A percentile compares a stretch with the other conserved stretches of the same genome.
Evolutionary conservation across 1,284 basidiomycete species (phyloP).

Genomic region (Pseudozyma sp.): DNA sequence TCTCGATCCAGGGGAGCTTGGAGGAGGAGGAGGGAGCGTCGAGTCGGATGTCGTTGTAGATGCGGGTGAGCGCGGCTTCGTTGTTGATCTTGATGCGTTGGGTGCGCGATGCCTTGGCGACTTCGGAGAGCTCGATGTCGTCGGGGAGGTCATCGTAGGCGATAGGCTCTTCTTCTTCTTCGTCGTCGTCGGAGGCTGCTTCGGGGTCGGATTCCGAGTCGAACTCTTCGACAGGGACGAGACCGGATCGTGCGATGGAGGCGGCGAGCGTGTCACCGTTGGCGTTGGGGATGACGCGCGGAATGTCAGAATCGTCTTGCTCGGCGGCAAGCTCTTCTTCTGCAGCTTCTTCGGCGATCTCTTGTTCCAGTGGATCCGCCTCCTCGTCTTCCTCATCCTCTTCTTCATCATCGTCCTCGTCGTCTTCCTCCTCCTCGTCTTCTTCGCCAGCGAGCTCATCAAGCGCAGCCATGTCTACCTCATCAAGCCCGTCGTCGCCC

Average conservation of each 20-base stretch:
- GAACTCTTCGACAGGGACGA: slow-evolving; percentile 45
- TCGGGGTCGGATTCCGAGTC: slow-evolving; percentile 42
- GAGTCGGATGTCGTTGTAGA: slow-evolving; percentile 59
- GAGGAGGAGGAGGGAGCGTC: slow-evolving; percentile 43
- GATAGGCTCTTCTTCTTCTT: slow-evolving; percentile 36
- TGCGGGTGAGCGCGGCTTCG: slow-evolving; percentile 54
- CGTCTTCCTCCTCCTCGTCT: slow-evolving; percentile 44
- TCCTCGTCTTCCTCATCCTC: slow-evolving; percentile 41
- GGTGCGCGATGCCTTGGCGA: slow-evolving; percentile 49
- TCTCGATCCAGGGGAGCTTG: slow-evolving; percentile 66
- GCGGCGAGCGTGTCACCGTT: slow-evolving; percentile 64
- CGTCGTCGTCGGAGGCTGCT: slow-evolving; percentile 46
- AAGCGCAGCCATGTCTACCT: slow-evolving; percentile 59
- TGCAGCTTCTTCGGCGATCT: slow-evolving; percentile 22
- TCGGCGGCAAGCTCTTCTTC: slow-evolving; percentile 15
- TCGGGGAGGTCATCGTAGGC: slow-evolving; percentile 60
- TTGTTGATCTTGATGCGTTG: slow-evolving; percentile 66
- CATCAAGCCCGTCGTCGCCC: slow-evolving; percentile 62
- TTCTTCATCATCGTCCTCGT: slow-evolving; percentile 42
- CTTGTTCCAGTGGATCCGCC: slow-evolving; percentile 24
- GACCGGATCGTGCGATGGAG: slow-evolving; percentile 62
- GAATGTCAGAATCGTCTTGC: slow-evolving; percentile 21
- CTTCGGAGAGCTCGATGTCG: slow-evolving; percentile 49
- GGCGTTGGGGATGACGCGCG: slow-evolving; percentile 40
- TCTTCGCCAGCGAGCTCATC: slow-evolving; percentile 45